Evolutionary conservation across 371 early-diverging fungal genomes (phyloP).

Genomic region (Apophysomyces ossiformis): DNA sequence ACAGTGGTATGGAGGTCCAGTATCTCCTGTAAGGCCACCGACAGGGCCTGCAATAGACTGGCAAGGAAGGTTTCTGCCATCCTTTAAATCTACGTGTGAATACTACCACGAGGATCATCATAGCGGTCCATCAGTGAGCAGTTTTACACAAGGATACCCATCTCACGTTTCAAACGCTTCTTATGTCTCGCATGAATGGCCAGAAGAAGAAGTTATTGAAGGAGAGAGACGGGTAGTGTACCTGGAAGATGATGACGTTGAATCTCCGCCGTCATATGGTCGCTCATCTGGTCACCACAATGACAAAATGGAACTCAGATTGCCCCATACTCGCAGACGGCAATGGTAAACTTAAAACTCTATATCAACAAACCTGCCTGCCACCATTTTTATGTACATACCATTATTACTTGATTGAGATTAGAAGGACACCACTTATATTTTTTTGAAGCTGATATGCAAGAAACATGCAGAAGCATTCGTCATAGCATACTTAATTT

Average conservation of each 20-base stretch:
- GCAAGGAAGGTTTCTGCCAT: neutral
- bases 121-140: neutral
- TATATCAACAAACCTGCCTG: too few relatives aligned
- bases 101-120: neutral
- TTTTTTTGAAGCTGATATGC: too few relatives aligned
- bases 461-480: too few relatives aligned
- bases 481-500: too few relatives aligned
- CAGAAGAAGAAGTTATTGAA: slow-evolving; percentile 2
- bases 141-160: neutral
- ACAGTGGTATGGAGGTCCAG: neutral
- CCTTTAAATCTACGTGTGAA: neutral
- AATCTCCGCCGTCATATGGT: neutral
- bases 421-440: too few relatives aligned
- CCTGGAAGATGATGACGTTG: slow-evolving; percentile 5
- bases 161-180: neutral
- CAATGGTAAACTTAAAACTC: neutral
- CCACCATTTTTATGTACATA: too few relatives aligned
- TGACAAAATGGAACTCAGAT: neutral
- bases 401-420: too few relatives aligned
- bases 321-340: neutral
- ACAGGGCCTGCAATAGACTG: neutral
- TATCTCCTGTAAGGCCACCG: neutral
- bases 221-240: slow-evolving; percentile 6
- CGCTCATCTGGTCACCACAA: neutral
- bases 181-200: neutral